Conservation (phyloP, 257 asterid species). For the Scutellaria minor region DNA sequence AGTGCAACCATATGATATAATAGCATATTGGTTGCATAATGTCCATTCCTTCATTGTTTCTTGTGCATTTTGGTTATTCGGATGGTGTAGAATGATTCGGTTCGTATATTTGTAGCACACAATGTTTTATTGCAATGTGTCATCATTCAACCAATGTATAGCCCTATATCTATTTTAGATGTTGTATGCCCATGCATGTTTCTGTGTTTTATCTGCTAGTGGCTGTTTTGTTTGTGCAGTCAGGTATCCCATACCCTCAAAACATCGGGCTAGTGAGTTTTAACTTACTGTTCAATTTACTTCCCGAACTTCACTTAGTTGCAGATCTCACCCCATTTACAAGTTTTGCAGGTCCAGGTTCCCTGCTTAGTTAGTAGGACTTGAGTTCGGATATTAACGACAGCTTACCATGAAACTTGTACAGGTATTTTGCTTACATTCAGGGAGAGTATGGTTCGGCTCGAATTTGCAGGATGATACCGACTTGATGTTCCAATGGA, state of each 20-base stretch:
- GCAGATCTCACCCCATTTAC: constrained; percentile 47
- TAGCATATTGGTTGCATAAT: not conserved
- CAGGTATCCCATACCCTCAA: constrained; percentile 65
- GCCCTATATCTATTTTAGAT: not conserved
- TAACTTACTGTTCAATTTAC: constrained; percentile 14
- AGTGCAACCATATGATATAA: no score
- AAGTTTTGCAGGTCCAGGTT: constrained; percentile 98
- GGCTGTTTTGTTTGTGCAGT: constrained; percentile 58
- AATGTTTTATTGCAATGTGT: not conserved
- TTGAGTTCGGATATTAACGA: constrained; percentile 44
- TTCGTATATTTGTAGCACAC: not conserved
- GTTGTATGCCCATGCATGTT: not conserved
- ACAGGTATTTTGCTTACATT: constrained; percentile 62
- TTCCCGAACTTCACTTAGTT: constrained; percentile 16
- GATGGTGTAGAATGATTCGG: not conserved
- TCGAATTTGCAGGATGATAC: constrained; percentile 47
- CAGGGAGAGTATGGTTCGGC: constrained; percentile 40
- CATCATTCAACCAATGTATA: no score
- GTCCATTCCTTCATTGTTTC: not conserved
- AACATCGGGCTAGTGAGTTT: constrained; percentile 66
- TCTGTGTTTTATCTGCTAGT: constrained; percentile 23
- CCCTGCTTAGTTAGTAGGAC: constrained; percentile 62
- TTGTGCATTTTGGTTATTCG: not conserved
- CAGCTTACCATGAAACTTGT: constrained; percentile 63
- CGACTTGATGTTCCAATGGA: constrained; percentile 23